Evolutionary conservation across 2,329 filamentous ascomycete species (phyloP), one percentile per base, ranked within the genome.

Genomic region (Fusarium nanum): DNA sequence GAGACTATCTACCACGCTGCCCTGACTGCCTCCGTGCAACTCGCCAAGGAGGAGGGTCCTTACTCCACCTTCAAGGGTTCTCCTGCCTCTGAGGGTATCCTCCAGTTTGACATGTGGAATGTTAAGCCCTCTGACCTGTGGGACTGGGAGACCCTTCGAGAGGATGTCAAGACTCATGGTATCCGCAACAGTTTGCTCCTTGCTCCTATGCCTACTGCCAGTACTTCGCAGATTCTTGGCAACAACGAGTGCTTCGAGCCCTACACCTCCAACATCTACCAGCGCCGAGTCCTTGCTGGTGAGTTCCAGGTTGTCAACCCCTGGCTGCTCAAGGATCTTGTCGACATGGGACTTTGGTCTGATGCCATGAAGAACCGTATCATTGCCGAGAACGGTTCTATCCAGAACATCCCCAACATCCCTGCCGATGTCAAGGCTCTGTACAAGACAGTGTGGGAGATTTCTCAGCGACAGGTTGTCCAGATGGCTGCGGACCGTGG

Each of bases 311-410:
- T 99, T 57, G 96, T 99, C 81, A 99, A 99, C 86, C 96, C 96
- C 55, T 99, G 96, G 96, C 84, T 99, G 69, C 89, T 99, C 67
- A 98, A 97, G 87, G 96, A 99, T 77, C 90, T 99, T 30, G 96
- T 99, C 74, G 96, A 99, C 78, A 93, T 98, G 85, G 96, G 96
- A 67, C 87, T 99, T 46, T 99, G 96, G 96, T 98, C 95, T 49
- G 95, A 99, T 83, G 93, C 94, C 85, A 99, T 99, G 96, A 99
- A 99, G 91, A 99, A 99, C 87, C 94, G 96, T 76, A 99, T 99
- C 87, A 99, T 99, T 77, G 92, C 96, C 61, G 95, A 98, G 68
- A 93, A 93, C 73, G 96, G 96, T 73, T 98, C 95, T 22, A 92
- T 99, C 59, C 96, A 98, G 82, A 95, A 96, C 82, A 95, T 99